Percentiles rank a stretch among this genome's conserved stretches.
These are phyloP conservation scores for Macrolepiota albuminosa DNA, from an alignment of 768 basidiomycete genomes.

Conservation along the genomic window DNA sequence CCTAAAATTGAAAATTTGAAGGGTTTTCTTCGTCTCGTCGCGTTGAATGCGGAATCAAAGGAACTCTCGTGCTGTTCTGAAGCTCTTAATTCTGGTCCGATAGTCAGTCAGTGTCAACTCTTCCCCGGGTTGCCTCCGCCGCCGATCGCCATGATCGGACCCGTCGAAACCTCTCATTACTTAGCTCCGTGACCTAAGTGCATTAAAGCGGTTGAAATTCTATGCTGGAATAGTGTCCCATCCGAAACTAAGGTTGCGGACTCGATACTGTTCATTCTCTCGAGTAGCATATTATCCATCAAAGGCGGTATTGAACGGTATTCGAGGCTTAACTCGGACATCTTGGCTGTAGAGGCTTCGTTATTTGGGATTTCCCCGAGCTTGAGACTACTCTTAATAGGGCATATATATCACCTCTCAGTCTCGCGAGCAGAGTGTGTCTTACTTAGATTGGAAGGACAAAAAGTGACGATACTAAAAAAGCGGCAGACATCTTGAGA, in stretches of 20 bases:
- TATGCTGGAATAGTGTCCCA: background rate
- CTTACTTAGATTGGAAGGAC: background rate
- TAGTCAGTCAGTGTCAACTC: background rate
- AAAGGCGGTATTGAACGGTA: too few relatives aligned
- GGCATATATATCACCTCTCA: background rate
- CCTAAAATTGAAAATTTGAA: background rate
- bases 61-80: background rate
- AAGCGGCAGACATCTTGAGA: background rate
- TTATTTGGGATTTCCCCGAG: background rate
- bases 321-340: background rate
- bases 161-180: background rate
- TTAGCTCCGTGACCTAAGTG: background rate
- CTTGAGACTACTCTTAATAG: background rate
- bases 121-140: background rate
- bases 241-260: background rate
- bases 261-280: background rate
- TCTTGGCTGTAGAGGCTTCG: background rate
- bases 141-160: conserved; percentile 1
- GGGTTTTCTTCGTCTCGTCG: background rate
- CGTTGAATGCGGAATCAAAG: background rate
- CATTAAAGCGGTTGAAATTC: background rate
- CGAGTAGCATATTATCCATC: too few relatives aligned
- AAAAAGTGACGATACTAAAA: background rate
- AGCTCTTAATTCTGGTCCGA: background rate
- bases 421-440: background rate